Base-by-base conservation (phyloP, 345 rosid genomes). In the Eucalyptus erythrocorys region DNA sequence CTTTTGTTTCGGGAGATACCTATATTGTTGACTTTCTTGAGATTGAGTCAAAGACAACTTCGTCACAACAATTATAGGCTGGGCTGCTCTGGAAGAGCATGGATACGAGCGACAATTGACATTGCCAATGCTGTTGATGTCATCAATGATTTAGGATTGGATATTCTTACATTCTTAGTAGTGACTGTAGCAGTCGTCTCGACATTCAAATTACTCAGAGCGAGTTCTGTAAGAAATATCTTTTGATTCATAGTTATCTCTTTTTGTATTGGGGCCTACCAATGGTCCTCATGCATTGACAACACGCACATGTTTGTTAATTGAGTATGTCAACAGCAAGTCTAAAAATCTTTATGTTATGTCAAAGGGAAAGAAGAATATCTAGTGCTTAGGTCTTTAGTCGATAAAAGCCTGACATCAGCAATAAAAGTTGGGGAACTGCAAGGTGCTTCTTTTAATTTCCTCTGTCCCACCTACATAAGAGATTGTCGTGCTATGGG, bases 161-260 rank as follows among this genome's bases (percentile, higher is more conserved):
- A 97, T 95, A 96, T 99, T 87, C 92, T 97, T 91, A 97, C 99
- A 21, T 97, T 96, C 92, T 95, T 96, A 92, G 95, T 91, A 61
- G 99, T 97, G 88, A 97, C 99, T 81, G 99, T 97, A 79, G 89
- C 95, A 88, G 95, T 97, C 90, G 97, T 97, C 90, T 99, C 99
- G 47, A 95, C 92, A 40, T 96, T 97, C 97, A 95, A 93, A 95
- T 79, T 94, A 40, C 92, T 95, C 90, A 96, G 89, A 95, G 96
- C 96, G 13, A 97, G 99, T 93, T 98, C 99, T 88, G 99, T 97
- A 95, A 95, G 95, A 85, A 87, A 80, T 76, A 37, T 47, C 47
- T 76, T 76, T 19, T 40, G 27, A 37, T 76, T 76, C 82, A 76
- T 76, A 40, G 21, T 76, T 10, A 76, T 37, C 45, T 71, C 45